Evolutionary conservation across 2,329 filamentous ascomycete genomes (phyloP), one percentile per base, ranked within the genome.

Genomic region (Pseudopyrenochaeta lycopersici): DNA sequence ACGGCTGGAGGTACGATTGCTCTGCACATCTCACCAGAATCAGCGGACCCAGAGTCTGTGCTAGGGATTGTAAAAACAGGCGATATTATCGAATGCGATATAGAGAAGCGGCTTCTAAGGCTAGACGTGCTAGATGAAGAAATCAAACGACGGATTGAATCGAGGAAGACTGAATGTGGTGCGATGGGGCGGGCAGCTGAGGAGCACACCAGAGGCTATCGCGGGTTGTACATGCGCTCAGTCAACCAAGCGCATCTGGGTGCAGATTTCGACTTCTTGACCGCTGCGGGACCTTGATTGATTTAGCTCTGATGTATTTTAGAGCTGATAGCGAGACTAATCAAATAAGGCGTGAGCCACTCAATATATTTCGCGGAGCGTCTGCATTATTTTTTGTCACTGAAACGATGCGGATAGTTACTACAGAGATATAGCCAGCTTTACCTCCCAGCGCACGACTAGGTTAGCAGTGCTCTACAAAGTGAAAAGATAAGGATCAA

Each of bases 211-310:
- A 79, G 85, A 61, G 86, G 85, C 0, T 88, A 88, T 70, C 73
- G 83, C 1, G 85, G 84, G 0, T 63, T 88, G 42, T 88, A 87
- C 65, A 80, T 85, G 78, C 74, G 84, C 5, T 78, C 77, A 14
- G 86, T 88, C 0, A 87, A 85, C 15, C 84, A 87, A 67, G 85
- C 85, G 0, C 79, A 88, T 56, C 63, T 79, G 1, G 86, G 86
- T 0, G 84, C 80, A 0, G 62, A 88, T 66, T 88, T 88, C 72
- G 84, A 85, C 56, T 88, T 88, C 52, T 69, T 88, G 48, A 86
- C 62, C 11, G 62, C 62, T 17, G 48, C 49, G 2, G 62, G 62
- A 29, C 62, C 62, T 84, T 84, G 12, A 84, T 56, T 3, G n/a
- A n/a, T n/a, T n/a, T n/a, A n/a, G n/a, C n/a, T n/a, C n/a, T n/a